Evolutionary conservation across 306 rosid species (phyloP), one percentile per base, ranked within the genome.

Genomic region (Heteromeles arbutifolia): DNA sequence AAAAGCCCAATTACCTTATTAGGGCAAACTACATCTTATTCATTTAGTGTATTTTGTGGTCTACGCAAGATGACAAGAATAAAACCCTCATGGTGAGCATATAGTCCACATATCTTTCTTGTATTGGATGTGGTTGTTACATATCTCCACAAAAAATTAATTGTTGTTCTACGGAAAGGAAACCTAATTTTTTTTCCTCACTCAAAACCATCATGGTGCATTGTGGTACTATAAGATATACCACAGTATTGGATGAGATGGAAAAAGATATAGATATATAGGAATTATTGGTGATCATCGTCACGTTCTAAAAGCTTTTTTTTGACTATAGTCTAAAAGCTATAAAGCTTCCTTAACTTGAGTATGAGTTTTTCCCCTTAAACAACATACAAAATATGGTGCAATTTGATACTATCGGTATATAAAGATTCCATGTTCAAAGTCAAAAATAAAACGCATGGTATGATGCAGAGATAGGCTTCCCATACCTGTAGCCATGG

Each of bases 371-470:
- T 4, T 57, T 28, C 63, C 63, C 21, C 7, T 48, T 24, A 58
- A 58, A 24, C 64, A 58, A 58, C 29, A 11, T 11, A 57, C 28
- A 37, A 48, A 48, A 48, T 48, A 14, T 48, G 53, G 53, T 48
- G 5, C 53, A 15, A 48, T 45, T 4, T 4, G 52, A 14, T 5
- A 0, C 34, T 44, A 45, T 44, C 6, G 50, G 53, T 45, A 2
- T 14, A 15, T 15, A 50, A 80, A 80, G 79, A 74, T 74, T 59
- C 72, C 50, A 52, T 39, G 72, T 61, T 75, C 29, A 80, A 81
- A 69, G 70, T 81, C 75, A 81, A 81, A 79, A 79, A 32, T 32
- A 14, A 67, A 72, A 32, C 48, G 24, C 67, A 57, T 4, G 31
- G 57, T 62, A 81, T 81, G 21, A 81, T 77, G 65, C 67, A 50